Evolutionary conservation across 164 flowering plant species (phyloP).

Genomic region (Piper longum): DNA sequence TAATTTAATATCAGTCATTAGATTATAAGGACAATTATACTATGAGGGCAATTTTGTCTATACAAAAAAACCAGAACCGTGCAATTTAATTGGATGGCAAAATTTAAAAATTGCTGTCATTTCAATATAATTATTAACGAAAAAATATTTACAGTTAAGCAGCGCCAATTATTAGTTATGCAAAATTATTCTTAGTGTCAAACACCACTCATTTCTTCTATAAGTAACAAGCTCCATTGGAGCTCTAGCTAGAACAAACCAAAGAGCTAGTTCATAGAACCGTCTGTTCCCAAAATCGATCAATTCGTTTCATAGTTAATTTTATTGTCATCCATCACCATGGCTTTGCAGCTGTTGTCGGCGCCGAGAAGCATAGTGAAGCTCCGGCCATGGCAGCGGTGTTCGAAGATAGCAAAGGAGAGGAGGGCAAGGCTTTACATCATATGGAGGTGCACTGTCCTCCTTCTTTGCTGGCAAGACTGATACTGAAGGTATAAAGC

Average conservation of each 20-base stretch:
- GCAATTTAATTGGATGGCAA: too few species aligned
- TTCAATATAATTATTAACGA: too few species aligned
- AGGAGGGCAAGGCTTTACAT: constrained; percentile 36
- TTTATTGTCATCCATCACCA: not conserved
- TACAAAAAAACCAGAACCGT: too few species aligned
- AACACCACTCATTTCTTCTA: not conserved
- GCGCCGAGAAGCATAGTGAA: constrained; percentile 7
- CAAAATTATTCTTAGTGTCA: not conserved
- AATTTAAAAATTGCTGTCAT: too few species aligned
- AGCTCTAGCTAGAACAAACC: not conserved
- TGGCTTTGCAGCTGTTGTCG: constrained; percentile 10
- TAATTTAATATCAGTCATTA: too few species aligned
- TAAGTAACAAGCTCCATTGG: not conserved
- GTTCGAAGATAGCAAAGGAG: constrained; percentile 27
- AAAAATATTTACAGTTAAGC: too few species aligned
- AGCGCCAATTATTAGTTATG: too few species aligned
- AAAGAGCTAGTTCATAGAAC: not conserved
- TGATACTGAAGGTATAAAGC: not conserved
- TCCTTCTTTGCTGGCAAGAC: constrained; percentile 37
- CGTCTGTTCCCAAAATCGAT: not conserved
- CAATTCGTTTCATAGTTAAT: not conserved
- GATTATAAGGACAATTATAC: too few species aligned
- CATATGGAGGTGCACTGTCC: constrained; percentile 46
- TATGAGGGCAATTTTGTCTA: too few species aligned
- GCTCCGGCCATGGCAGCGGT: constrained; percentile 20